Evolutionary conservation across 2,329 filamentous ascomycete species (phyloP).

Genomic region (Nemania sp.): DNA sequence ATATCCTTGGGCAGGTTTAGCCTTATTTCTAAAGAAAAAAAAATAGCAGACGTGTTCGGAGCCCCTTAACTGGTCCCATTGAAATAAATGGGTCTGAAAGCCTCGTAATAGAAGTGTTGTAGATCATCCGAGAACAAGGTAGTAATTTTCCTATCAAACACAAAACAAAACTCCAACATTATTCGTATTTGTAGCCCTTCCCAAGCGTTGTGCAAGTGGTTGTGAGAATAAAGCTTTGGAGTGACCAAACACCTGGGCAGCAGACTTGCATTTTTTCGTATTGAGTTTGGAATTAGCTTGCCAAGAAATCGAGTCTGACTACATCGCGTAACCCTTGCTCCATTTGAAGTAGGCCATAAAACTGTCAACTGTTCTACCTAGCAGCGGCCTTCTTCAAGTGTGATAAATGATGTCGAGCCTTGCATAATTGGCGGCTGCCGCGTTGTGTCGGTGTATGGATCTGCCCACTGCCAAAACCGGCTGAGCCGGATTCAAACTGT

Average conservation of each 20-base stretch:
- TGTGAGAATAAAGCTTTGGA: slow-evolving; percentile 10
- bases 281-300: slow-evolving; percentile 5
- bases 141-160: slow-evolving; percentile 18
- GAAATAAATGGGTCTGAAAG: background rate
- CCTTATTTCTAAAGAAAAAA: too few species aligned
- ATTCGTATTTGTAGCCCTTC: slow-evolving; percentile 18
- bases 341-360: too few species aligned
- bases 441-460: background rate
- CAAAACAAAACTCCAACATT: slow-evolving; percentile 7
- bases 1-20: too few species aligned
- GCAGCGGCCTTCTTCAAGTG: too few species aligned
- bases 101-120: too few species aligned
- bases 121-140: slow-evolving; percentile 14
- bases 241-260: too few species aligned
- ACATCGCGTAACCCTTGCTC: too few species aligned
- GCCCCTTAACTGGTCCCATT: slow-evolving; percentile 9
- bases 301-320: slow-evolving; percentile 1
- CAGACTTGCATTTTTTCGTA: slow-evolving; percentile 13
- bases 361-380: too few species aligned
- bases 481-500: background rate
- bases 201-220: background rate
- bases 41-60: background rate
- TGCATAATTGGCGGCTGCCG: slow-evolving; percentile 6
- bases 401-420: background rate
- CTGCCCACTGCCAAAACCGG: background rate